Evolutionary conservation across 768 basidiomycete species (phyloP).

Genomic region (Hygrocybe coccinea): DNA sequence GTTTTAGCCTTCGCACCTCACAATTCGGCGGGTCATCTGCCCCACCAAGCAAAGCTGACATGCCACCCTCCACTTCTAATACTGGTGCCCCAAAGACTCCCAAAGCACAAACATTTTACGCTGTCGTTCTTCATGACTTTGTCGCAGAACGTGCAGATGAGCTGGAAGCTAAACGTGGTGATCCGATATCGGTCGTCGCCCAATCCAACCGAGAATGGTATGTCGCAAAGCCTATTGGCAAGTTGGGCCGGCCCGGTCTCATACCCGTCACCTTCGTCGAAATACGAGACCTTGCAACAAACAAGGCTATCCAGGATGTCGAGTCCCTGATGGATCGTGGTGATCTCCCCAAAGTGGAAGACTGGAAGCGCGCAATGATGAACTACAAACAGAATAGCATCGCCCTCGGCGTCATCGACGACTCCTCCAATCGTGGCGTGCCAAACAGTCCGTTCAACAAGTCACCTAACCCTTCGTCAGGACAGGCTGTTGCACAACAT

Average conservation of each 20-base stretch:
- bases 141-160: constrained; percentile 94
- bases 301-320: constrained; percentile 70
- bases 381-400: constrained; percentile 96
- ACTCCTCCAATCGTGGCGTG: constrained; percentile 37
- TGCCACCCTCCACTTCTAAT: constrained; percentile 18
- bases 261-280: constrained; percentile 98
- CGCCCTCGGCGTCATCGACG: constrained; percentile 86
- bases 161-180: constrained; percentile 89
- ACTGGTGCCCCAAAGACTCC: constrained; percentile 27
- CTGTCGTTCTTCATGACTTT: constrained; percentile 94
- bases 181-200: constrained; percentile 93
- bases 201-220: constrained; percentile 99
- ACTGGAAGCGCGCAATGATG: constrained; percentile 95
- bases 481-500: constrained; percentile 22
- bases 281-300: constrained; percentile 88
- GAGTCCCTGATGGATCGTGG: constrained; percentile 78
- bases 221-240: constrained; percentile 96
- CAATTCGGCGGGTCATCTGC: constrained; percentile 29
- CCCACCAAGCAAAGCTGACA: constrained; percentile 17
- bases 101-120: constrained; percentile 75
- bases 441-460: constrained; percentile 39
- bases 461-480: constrained; percentile 19
- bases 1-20: constrained; percentile 40
- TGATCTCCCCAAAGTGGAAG: constrained; percentile 92
- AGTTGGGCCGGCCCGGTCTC: constrained; percentile 89